A percentile compares a stretch with the other conserved stretches of the same genome.
These are phyloP conservation scores for Blastobotrys parvus DNA, from an alignment of 805 yeast genomes.

Conservation along the genomic window DNA sequence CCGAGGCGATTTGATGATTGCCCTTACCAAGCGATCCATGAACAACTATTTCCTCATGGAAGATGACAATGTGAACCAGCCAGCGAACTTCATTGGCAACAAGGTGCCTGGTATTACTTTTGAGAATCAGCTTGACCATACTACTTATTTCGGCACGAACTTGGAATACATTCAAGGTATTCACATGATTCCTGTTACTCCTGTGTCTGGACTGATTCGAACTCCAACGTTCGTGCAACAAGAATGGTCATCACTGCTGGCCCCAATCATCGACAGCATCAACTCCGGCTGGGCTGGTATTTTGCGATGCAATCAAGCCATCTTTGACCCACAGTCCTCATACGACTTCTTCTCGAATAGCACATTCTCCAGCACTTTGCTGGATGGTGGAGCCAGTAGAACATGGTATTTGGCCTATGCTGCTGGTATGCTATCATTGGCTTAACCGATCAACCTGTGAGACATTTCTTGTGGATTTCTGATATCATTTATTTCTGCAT, in stretches of 20 bases:
- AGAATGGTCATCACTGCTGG: constrained; percentile 53
- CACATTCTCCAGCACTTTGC: constrained; percentile 42
- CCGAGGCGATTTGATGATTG: constrained; percentile 53
- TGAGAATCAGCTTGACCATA: constrained; percentile 66
- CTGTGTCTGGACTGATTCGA: constrained; percentile 50
- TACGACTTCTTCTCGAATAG: constrained; percentile 52
- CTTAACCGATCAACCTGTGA: background rate
- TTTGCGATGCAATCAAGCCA: constrained; percentile 64
- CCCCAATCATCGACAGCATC: constrained; percentile 39
- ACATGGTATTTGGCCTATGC: constrained; percentile 81
- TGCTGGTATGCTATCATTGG: constrained; percentile 30
- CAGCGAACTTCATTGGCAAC: constrained; percentile 46
- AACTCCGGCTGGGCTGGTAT: constrained; percentile 53
- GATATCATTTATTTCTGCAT: background rate
- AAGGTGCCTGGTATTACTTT: constrained; percentile 70
- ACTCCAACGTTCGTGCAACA: constrained; percentile 39
- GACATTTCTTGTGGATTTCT: background rate
- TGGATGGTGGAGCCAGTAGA: constrained; percentile 79
- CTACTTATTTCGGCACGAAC: constrained; percentile 63
- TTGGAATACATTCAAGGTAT: constrained; percentile 69
- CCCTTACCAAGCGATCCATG: constrained; percentile 47
- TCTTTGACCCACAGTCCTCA: constrained; percentile 57
- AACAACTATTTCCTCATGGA: constrained; percentile 45
- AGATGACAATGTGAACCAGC: constrained; percentile 45
- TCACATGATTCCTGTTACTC: constrained; percentile 71